A percentile compares a stretch with the other conserved stretches of the same genome.
Evolutionary conservation across 2,329 filamentous ascomycete genomes (phyloP).

Genomic region (Plenodomus tracheiphilus): DNA sequence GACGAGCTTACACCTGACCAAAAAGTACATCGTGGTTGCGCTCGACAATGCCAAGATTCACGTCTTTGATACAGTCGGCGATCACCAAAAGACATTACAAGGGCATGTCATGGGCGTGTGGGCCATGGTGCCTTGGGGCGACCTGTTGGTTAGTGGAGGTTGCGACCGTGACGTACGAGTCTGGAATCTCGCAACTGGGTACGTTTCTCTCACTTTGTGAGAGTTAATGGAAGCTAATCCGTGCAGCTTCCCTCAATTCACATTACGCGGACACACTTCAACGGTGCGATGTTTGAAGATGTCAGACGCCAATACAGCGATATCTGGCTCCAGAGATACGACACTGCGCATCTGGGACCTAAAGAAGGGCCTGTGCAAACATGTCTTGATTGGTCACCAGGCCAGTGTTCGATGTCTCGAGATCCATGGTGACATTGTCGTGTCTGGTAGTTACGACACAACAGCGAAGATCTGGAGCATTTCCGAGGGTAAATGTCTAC

Average conservation of each 20-base stretch:
- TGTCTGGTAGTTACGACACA: slow-evolving; percentile 98
- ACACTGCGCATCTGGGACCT: slow-evolving; percentile 96
- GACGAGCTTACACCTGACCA: slow-evolving; percentile 89
- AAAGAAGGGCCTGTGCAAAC: slow-evolving; percentile 80
- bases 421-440: slow-evolving; percentile 93
- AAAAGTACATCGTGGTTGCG: slow-evolving; percentile 96
- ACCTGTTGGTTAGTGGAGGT: slow-evolving; percentile 91
- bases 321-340: slow-evolving; percentile 94
- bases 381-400: slow-evolving; percentile 91
- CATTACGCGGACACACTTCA: slow-evolving; percentile 90
- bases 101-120: slow-evolving; percentile 99
- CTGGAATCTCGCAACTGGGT: slow-evolving; percentile 95
- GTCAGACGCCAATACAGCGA: slow-evolving; percentile 90
- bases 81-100: slow-evolving; percentile 83
- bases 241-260: slow-evolving; percentile 46
- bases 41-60: slow-evolving; percentile 98
- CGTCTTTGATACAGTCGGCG: slow-evolving; percentile 91
- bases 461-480: slow-evolving; percentile 98
- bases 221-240: neutral
- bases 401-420: slow-evolving; percentile 94
- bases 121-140: slow-evolving; percentile 99
- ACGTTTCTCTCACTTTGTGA: slow-evolving; percentile 39
- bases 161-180: slow-evolving; percentile 96
- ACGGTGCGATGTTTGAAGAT: slow-evolving; percentile 97
- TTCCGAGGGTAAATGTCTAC: slow-evolving; percentile 87